Conservation (phyloP, 2,329 filamentous ascomycete genomes). For the Penicillium glabrum region DNA sequence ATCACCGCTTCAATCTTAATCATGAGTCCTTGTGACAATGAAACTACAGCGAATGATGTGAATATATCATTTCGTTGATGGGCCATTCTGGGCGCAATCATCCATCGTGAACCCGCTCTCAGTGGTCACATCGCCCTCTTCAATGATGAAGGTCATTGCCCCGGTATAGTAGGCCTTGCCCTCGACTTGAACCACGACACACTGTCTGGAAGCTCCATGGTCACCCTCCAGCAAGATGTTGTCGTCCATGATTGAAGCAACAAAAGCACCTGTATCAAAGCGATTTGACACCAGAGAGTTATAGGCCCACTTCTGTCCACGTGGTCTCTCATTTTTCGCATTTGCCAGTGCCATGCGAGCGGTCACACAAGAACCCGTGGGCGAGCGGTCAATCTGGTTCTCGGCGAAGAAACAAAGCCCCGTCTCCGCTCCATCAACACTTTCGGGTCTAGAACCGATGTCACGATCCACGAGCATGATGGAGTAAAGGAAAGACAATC, state of each 20-base stretch:
- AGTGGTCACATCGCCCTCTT: constrained; percentile 27
- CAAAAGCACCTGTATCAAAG: constrained; percentile 17
- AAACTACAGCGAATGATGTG: neutral
- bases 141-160: constrained; percentile 27
- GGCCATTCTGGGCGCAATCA: neutral
- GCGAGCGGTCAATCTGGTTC: constrained; percentile 49
- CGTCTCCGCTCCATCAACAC: constrained; percentile 36
- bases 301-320: constrained; percentile 32
- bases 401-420: constrained; percentile 49
- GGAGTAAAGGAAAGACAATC: constrained; percentile 14
- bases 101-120: constrained; percentile 22
- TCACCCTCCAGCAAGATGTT: neutral
- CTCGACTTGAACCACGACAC: constrained; percentile 31
- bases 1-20: too few species aligned
- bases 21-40: neutral
- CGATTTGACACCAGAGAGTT: constrained; percentile 38
- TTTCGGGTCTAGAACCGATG: constrained; percentile 18
- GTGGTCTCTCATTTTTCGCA: constrained; percentile 22
- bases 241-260: constrained; percentile 2
- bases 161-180: constrained; percentile 37
- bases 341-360: constrained; percentile 39
- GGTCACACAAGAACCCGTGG: constrained; percentile 39
- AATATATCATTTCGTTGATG: neutral
- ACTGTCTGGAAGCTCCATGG: neutral
- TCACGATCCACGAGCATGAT: constrained; percentile 16